These are phyloP conservation scores for Triticum turgidum DNA, from an alignment of 176 grass and related monocot genomes.

Conservation along the genomic window DNA sequence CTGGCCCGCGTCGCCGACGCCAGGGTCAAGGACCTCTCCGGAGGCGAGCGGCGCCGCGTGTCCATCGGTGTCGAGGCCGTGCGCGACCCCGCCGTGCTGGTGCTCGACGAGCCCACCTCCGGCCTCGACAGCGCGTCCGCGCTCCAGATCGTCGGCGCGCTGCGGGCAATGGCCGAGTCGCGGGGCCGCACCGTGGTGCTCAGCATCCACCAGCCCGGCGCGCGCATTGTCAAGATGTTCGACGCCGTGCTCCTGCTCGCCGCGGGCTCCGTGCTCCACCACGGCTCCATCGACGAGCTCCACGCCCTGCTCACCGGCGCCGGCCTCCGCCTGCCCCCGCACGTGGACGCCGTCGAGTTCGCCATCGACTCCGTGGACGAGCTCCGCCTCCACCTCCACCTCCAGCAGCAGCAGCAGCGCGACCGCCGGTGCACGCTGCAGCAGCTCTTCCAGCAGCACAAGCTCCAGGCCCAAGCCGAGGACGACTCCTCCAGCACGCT, in stretches of 20 bases:
- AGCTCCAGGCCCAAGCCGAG: background rate
- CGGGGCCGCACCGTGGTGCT: constrained; percentile 61
- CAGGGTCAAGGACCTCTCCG: constrained; percentile 59
- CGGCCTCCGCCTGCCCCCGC: constrained; percentile 46
- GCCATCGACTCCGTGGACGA: constrained; percentile 60
- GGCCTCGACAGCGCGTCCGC: constrained; percentile 78
- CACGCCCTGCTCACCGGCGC: constrained; percentile 30
- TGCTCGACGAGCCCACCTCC: constrained; percentile 81
- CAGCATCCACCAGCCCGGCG: constrained; percentile 73
- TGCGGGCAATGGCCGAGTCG: constrained; percentile 53
- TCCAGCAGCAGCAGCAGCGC: background rate
- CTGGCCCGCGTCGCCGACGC: constrained; percentile 43
- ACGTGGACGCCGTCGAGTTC: constrained; percentile 70
- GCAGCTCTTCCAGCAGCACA: constrained; percentile 72
- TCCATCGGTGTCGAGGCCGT: constrained; percentile 75
- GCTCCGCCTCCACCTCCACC: constrained; percentile 34
- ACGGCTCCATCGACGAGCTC: constrained; percentile 54
- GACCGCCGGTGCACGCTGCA: constrained; percentile 65
- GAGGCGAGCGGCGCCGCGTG: constrained; percentile 68
- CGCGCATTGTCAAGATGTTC: constrained; percentile 67
- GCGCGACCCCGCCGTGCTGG: constrained; percentile 57
- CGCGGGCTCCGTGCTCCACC: constrained; percentile 63
- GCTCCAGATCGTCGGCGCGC: constrained; percentile 58
- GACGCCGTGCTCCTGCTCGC: constrained; percentile 65
- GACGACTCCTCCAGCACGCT: background rate